Conservation (phyloP, 148 eudicot genomes). For the Arctostaphylos glauca region DNA sequence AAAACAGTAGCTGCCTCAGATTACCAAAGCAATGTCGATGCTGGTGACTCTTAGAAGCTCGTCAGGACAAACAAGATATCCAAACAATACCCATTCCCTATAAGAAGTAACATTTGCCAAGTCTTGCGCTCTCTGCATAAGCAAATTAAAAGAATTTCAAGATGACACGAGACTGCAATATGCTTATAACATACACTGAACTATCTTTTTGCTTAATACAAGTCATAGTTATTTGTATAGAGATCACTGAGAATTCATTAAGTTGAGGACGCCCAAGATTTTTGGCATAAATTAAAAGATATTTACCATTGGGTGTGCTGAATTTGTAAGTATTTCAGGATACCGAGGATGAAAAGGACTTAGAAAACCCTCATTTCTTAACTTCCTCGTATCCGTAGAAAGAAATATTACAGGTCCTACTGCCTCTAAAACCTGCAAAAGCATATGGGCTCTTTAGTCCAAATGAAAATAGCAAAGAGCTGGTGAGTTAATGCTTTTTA, state of each 20-base stretch:
- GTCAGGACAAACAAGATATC: conserved; percentile 98
- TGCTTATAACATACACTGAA: conserved; percentile 1
- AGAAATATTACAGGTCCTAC: conserved; percentile 93
- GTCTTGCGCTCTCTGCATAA: conserved; percentile 93
- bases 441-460: conserved; percentile 10
- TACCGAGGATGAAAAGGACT: conserved; percentile 99
- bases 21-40: conserved; percentile 97
- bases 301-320: conserved; percentile 95
- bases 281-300: conserved; percentile 17
- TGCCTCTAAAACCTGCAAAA: conserved; percentile 86
- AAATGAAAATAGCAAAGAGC: background rate
- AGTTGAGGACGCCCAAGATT: background rate
- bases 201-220: background rate
- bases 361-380: conserved; percentile 96
- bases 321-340: conserved; percentile 97
- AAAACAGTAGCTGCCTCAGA: conserved; percentile 11
- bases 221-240: background rate
- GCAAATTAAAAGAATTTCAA: background rate
- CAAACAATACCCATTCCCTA: conserved; percentile 95
- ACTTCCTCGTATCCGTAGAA: conserved; percentile 94
- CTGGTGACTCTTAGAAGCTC: conserved; percentile 99
- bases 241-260: conserved; percentile 4
- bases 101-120: conserved; percentile 95
- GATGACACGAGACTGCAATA: background rate
- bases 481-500: background rate